phyloP scores from a whole-genome alignment of 495 filamentous ascomycete species.

The Aspergillus hancockii region DNA sequence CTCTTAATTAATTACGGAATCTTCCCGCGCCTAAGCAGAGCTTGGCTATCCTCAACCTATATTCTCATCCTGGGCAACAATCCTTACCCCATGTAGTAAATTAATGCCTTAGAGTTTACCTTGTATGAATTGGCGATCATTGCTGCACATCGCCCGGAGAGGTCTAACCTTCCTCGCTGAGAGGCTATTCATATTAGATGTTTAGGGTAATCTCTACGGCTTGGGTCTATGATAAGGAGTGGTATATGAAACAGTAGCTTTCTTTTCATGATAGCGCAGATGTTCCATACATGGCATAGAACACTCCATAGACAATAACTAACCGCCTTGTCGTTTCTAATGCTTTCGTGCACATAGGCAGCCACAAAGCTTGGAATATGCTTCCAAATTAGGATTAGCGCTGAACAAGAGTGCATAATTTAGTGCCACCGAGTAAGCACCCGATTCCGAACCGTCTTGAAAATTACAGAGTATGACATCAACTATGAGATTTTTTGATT shows the following conservation, averaged over 20 bases:
- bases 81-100: slow-evolving; percentile 5
- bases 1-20: slow-evolving; percentile 8
- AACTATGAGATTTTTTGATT: neutral
- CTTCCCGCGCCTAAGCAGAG: slow-evolving; percentile 12
- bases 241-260: neutral
- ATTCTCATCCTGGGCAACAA: slow-evolving; percentile 1
- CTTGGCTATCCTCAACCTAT: slow-evolving; percentile 6
- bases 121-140: slow-evolving; percentile 8
- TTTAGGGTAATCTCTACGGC: neutral
- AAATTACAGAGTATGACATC: neutral
- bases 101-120: slow-evolving; percentile 6
- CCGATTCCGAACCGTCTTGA: neutral
- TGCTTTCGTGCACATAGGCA: too few species aligned
- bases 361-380: neutral
- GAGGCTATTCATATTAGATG: neutral
- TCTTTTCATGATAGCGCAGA: neutral
- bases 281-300: too few species aligned
- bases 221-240: neutral
- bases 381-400: neutral
- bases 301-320: neutral
- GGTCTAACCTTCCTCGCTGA: neutral
- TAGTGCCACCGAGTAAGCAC: too few species aligned
- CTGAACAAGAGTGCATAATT: neutral
- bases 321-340: too few species aligned
- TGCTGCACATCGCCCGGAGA: neutral